Conservation (phyloP, 73 alveolate genomes). For the Blepharisma stoltei region DNA sequence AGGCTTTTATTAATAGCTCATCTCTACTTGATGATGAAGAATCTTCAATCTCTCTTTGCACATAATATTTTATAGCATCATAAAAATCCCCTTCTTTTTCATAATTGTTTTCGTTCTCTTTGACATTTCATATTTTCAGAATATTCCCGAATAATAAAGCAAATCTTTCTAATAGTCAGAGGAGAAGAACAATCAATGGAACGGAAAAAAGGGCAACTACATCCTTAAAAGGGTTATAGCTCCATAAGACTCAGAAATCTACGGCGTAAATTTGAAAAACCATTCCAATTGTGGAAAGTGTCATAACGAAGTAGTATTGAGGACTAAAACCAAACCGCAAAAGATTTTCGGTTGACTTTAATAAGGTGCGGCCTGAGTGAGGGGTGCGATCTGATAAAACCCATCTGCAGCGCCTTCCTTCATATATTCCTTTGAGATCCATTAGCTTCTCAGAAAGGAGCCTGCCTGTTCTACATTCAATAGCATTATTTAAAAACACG, state of each 20-base stretch:
- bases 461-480: slow-evolving; percentile 28
- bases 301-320: not conserved
- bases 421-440: slow-evolving; percentile 1
- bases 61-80: not conserved
- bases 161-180: not conserved
- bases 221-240: slow-evolving; percentile 17
- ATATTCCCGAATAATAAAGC: not conserved
- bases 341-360: not conserved
- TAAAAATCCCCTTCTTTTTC: not conserved
- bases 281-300: not conserved
- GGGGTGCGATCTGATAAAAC: not conserved
- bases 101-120: not conserved
- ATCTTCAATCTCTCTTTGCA: not conserved
- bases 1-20: not conserved
- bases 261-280: not conserved
- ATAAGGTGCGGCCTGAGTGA: not conserved
- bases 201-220: not conserved
- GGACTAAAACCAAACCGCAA: slow-evolving; percentile 16
- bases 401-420: not conserved
- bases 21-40: not conserved
- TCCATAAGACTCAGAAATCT: not conserved
- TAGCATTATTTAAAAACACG: slow-evolving; percentile 20
- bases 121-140: not conserved
- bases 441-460: not conserved
- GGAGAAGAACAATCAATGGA: not conserved